phyloP scores from a whole-genome alignment of 2,329 filamentous ascomycete genomes.

The Nothophaeocryptopus gaeumannii region DNA sequence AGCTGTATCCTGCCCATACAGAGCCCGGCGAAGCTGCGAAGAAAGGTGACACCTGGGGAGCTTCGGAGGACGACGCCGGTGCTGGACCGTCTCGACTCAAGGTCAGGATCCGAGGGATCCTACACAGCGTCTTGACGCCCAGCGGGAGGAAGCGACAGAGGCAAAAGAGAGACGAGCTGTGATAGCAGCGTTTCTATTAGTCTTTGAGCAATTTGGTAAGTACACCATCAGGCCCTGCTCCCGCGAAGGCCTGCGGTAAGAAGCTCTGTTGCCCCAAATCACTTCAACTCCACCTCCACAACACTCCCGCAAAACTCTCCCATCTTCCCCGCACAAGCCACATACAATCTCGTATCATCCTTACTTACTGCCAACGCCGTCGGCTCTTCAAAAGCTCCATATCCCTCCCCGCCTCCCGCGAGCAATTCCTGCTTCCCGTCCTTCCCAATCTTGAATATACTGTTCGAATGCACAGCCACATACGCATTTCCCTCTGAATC shows the following conservation, averaged over 20 bases:
- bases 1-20: slow-evolving; percentile 6
- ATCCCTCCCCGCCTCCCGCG: not conserved
- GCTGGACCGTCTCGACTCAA: not conserved
- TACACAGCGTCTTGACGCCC: not conserved
- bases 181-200: not conserved
- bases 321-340: slow-evolving; percentile 6
- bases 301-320: slow-evolving; percentile 6
- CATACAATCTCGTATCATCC: slow-evolving; percentile 6
- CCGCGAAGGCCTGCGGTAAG: too few species aligned
- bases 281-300: slow-evolving; percentile 1
- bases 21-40: slow-evolving; percentile 1
- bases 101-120: not conserved
- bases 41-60: not conserved
- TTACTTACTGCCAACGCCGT: slow-evolving; percentile 2
- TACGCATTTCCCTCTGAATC: slow-evolving; percentile 4
- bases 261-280: not conserved
- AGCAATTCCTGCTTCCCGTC: slow-evolving; percentile 3
- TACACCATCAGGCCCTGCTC: too few species aligned
- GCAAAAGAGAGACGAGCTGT: not conserved
- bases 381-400: not conserved
- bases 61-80: too few species aligned
- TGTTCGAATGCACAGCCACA: slow-evolving; percentile 1
- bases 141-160: not conserved
- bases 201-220: not conserved
- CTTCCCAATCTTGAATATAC: not conserved